Evolutionary conservation across 2,329 filamentous ascomycete species (phyloP).

Genomic region (Catunica adiposa): DNA sequence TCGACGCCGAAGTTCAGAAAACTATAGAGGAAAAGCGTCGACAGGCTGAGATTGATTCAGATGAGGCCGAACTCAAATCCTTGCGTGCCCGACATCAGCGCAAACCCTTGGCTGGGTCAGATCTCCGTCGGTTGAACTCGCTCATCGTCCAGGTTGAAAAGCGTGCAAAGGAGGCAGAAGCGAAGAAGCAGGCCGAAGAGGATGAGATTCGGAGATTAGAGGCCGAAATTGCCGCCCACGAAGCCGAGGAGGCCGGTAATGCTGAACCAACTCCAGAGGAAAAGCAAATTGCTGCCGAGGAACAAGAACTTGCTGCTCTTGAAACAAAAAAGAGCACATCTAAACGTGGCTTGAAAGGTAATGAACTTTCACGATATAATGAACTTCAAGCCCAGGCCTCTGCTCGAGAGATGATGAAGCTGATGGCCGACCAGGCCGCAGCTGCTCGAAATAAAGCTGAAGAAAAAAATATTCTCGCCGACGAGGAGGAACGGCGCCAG

Average conservation of each 20-base stretch:
- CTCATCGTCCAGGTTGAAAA: background rate
- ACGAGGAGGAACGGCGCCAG: conserved; percentile 11
- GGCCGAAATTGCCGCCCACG: conserved; percentile 9
- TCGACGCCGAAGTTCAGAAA: conserved; percentile 9
- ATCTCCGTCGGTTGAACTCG: conserved; percentile 9
- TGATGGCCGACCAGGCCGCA: conserved; percentile 11
- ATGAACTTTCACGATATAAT: conserved; percentile 11
- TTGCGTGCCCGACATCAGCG: conserved; percentile 1
- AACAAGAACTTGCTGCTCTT: conserved; percentile 9
- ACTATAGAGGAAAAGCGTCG: conserved; percentile 8
- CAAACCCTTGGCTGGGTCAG: background rate
- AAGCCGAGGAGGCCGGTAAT: background rate
- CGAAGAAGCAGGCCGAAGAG: conserved; percentile 3
- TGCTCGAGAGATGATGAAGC: conserved; percentile 9
- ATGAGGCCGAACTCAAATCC: conserved; percentile 9
- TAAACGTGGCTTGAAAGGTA: conserved; percentile 1
- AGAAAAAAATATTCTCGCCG: conserved; percentile 7
- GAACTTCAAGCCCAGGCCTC: conserved; percentile 10
- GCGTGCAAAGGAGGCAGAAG: background rate
- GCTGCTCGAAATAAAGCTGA: background rate
- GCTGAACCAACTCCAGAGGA: background rate
- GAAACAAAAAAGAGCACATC: conserved; percentile 8
- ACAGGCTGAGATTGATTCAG: background rate
- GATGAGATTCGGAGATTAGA: conserved; percentile 6
- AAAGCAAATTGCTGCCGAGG: conserved; percentile 9